Percentiles rank a stretch among this genome's conserved stretches.
These are phyloP conservation scores for Pholiota conissans DNA, from an alignment of 768 basidiomycete genomes.

Conservation along the genomic window DNA sequence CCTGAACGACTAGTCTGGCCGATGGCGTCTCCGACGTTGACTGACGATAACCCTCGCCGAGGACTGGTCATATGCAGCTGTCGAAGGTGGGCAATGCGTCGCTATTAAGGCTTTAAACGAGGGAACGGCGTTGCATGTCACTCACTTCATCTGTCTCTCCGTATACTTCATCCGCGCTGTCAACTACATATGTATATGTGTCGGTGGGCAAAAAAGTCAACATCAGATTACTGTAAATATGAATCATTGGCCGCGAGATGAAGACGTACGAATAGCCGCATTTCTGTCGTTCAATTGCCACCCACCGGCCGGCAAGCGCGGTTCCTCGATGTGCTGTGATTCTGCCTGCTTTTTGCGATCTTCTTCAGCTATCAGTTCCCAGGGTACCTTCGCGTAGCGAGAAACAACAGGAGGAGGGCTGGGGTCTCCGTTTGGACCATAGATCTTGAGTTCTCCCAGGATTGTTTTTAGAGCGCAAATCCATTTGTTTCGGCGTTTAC, in stretches of 20 bases:
- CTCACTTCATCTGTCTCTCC: constrained; percentile 33
- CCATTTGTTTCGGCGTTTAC: constrained; percentile 89
- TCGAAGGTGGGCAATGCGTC: constrained; percentile 7
- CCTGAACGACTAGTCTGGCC: constrained; percentile 11
- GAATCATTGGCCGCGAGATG: too few species aligned
- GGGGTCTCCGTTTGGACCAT: constrained; percentile 62
- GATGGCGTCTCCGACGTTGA: constrained; percentile 13
- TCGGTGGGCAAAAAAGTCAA: constrained; percentile 7
- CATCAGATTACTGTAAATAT: neutral
- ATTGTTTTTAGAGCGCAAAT: constrained; percentile 81
- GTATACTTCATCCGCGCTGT: constrained; percentile 44
- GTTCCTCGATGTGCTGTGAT: constrained; percentile 21
- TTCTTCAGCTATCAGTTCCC: constrained; percentile 52
- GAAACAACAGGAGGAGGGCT: constrained; percentile 50
- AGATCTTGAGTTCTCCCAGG: constrained; percentile 70
- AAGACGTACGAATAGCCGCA: constrained; percentile 44
- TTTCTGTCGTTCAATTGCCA: constrained; percentile 56
- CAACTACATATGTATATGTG: too few species aligned
- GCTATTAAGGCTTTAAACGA: neutral
- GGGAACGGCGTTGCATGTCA: neutral
- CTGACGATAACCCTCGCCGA: constrained; percentile 26
- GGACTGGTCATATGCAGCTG: constrained; percentile 37
- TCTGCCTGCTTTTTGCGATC: constrained; percentile 33
- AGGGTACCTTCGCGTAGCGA: constrained; percentile 74
- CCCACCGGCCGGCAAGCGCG: constrained; percentile 34